phyloP scores from a whole-genome alignment of 2,329 filamentous ascomycete genomes.

The Aspergillus fischeri region DNA sequence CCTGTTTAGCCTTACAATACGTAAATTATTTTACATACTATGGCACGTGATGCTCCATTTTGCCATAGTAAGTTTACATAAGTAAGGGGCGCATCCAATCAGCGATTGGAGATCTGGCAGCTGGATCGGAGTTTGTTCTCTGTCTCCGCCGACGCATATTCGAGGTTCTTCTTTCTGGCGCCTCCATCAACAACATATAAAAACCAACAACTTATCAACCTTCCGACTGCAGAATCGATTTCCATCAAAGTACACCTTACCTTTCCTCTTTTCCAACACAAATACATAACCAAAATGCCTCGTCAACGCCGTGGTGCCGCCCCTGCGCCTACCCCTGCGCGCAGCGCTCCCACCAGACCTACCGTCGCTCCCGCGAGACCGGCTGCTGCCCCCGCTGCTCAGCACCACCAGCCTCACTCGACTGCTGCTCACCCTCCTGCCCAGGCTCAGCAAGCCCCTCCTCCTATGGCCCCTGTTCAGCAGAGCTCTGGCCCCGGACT shows the following conservation, averaged over 20 bases:
- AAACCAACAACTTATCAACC: conserved; percentile 3
- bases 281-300: conserved; percentile 57
- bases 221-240: conserved; percentile 3
- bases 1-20: background rate
- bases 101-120: conserved; percentile 3
- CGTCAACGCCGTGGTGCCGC: conserved; percentile 67
- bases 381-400: conserved; percentile 47
- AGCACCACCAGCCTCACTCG: conserved; percentile 64
- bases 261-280: conserved; percentile 18
- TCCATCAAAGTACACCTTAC: conserved; percentile 20
- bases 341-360: conserved; percentile 63
- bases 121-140: conserved; percentile 23
- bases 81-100: background rate
- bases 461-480: conserved; percentile 41
- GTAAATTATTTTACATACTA: background rate
- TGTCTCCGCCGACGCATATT: conserved; percentile 19
- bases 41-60: background rate
- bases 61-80: background rate
- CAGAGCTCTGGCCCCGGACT: conserved; percentile 70
- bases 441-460: conserved; percentile 49
- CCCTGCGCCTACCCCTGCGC: conserved; percentile 45
- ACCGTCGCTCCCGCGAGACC: conserved; percentile 57
- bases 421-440: conserved; percentile 55
- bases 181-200: conserved; percentile 7
- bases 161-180: conserved; percentile 18